Evolutionary conservation across 225 moss, liverwort and hornwort species (phyloP), one percentile per base, ranked within the genome.

Genomic region (Pseudoscleropodium purum): DNA sequence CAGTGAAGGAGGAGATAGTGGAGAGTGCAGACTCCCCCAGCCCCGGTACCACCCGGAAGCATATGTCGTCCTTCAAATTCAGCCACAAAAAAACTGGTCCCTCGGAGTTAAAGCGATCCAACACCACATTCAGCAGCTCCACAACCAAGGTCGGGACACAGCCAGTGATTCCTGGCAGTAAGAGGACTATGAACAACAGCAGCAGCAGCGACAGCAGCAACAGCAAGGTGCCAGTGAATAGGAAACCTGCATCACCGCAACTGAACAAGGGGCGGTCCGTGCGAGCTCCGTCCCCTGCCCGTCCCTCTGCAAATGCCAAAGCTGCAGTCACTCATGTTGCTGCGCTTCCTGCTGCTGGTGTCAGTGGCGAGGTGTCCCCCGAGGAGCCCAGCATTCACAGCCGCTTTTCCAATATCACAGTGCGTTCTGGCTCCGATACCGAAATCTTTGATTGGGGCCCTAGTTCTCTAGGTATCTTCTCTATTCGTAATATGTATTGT

Each of bases 341-440:
- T 76, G 85, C 65, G 86, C 82, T n/a, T 33, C 24, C 87, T 37
- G 64, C 63, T 78, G 77, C 75, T 51, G 77, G 51, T 79, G 67
- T 64, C 74, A 87, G 89, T 47, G 90, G 87, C 88, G 91, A 86
- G 86, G 52, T 75, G 77, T 45, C 45, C 64, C 73, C 85, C 72
- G 92, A 91, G 91, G 94, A 94, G 94, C 93, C 85, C 67, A 94
- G 89, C 94, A 90, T 92, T 87, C 94, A 94, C 87, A 94, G 94
- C 91, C 93, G 94, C 84, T 93, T 94, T 89, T 94, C 92, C 89
- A 94, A 94, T 89, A 94, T 94, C 91, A 94, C 94, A 94, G 94
- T 94, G 94, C 94, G 93, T 94, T 93, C 94, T 94, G 94, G 94
- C 94, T 92, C 94, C 90, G 94, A 91, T 91, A 87, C 94, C 91